These are phyloP conservation scores for Xylaria curta DNA, from an alignment of 495 filamentous ascomycete species.

Conservation along the genomic window DNA sequence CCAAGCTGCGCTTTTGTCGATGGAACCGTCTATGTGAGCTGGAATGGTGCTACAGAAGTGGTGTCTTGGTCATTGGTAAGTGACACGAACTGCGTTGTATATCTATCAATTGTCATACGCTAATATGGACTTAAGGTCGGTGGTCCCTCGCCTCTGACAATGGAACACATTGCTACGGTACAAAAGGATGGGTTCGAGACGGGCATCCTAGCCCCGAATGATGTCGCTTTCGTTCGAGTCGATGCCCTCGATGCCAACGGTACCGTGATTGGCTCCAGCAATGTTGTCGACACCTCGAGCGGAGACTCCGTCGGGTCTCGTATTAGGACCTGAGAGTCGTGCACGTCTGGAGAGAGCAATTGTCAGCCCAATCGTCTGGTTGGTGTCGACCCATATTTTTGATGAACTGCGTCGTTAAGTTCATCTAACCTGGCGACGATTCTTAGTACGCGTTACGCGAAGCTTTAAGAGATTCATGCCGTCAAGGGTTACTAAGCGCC, in stretches of 20 bases:
- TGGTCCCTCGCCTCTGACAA: slow-evolving; percentile 8
- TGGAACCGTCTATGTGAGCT: slow-evolving; percentile 34
- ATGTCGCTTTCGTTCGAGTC: slow-evolving; percentile 27
- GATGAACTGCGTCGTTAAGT: neutral
- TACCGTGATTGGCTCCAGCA: slow-evolving; percentile 29
- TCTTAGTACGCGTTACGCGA: neutral
- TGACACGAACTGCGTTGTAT: neutral
- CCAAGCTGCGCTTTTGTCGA: slow-evolving; percentile 33
- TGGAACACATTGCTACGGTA: slow-evolving; percentile 26
- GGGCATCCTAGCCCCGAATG: slow-evolving; percentile 17
- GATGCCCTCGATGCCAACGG: slow-evolving; percentile 31
- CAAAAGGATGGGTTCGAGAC: slow-evolving; percentile 38
- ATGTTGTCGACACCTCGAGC: slow-evolving; percentile 31
- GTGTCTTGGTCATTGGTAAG: slow-evolving; percentile 31
- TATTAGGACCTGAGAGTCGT: neutral
- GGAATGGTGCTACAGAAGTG: slow-evolving; percentile 42
- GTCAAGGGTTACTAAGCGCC: neutral
- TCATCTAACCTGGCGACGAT: neutral
- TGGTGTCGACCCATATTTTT: neutral
- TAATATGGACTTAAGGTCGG: slow-evolving; percentile 11
- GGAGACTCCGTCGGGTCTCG: slow-evolving; percentile 24
- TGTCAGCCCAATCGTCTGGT: neutral
- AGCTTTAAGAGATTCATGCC: neutral
- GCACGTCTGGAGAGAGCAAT: neutral
- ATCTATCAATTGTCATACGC: neutral